These are phyloP conservation scores for Lenzites betulinus DNA, from an alignment of 768 basidiomycete genomes.

Conservation along the genomic window DNA sequence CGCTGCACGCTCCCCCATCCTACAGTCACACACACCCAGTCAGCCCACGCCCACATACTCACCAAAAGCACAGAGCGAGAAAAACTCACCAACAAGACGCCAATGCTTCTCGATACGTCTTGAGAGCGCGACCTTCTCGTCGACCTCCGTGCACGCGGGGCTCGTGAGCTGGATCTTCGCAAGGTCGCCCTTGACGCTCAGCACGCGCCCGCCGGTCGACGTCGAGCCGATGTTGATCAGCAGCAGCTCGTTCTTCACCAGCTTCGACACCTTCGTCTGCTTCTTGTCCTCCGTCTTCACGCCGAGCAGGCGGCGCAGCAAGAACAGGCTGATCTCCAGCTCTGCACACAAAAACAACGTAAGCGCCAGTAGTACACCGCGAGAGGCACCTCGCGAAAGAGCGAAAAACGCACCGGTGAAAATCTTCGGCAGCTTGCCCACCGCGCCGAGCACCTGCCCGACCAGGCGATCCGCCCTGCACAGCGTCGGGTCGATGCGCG, in stretches of 20 bases:
- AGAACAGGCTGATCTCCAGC: conserved; percentile 90
- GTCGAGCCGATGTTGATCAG: conserved; percentile 99
- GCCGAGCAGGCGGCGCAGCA: conserved; percentile 93
- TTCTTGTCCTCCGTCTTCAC: conserved; percentile 99
- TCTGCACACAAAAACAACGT: conserved; percentile 45
- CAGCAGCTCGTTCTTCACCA: conserved; percentile 87
- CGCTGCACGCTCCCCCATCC: conserved; percentile 83
- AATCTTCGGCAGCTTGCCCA: conserved; percentile 91
- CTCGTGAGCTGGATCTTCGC: conserved; percentile 93
- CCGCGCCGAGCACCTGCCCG: conserved; percentile 93
- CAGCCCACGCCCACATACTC: background rate
- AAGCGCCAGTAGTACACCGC: background rate
- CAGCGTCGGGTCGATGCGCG: conserved; percentile 92
- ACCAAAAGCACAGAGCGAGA: background rate
- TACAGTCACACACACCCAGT: conserved; percentile 20
- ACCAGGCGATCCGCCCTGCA: conserved; percentile 97
- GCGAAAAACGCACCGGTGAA: conserved; percentile 65
- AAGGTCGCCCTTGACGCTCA: conserved; percentile 92
- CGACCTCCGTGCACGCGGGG: conserved; percentile 94
- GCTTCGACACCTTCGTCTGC: conserved; percentile 92
- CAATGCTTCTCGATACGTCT: conserved; percentile 97
- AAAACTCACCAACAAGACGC: conserved; percentile 85
- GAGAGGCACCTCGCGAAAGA: background rate
- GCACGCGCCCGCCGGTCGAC: conserved; percentile 92
- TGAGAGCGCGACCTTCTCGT: conserved; percentile 96